These are phyloP conservation scores for Catharanthus roseus DNA, from an alignment of 257 asterid species.

Conservation along the genomic window DNA sequence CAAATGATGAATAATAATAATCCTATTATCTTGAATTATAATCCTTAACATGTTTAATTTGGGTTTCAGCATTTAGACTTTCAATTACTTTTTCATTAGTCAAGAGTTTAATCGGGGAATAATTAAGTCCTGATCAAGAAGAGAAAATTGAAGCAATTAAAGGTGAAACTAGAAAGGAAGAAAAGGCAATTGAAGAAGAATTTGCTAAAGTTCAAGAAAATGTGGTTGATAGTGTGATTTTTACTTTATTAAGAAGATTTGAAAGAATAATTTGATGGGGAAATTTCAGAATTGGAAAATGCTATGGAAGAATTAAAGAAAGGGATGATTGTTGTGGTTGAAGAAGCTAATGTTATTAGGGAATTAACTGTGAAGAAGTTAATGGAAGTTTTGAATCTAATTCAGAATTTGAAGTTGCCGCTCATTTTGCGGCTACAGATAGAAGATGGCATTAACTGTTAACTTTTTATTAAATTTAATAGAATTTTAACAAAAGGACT, in stretches of 20 bases:
- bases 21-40: too few relatives aligned
- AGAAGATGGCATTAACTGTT: too few relatives aligned
- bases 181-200: slow-evolving; percentile 19
- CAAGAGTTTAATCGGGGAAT: neutral
- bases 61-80: slow-evolving; percentile 31
- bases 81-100: slow-evolving; percentile 15
- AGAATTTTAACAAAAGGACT: too few relatives aligned
- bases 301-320: slow-evolving; percentile 14
- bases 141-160: slow-evolving; percentile 7
- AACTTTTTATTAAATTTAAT: too few relatives aligned
- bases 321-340: slow-evolving; percentile 6
- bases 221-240: slow-evolving; percentile 12
- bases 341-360: slow-evolving; percentile 20
- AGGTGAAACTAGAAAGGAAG: slow-evolving; percentile 7
- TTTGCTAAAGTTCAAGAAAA: too few relatives aligned
- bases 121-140: slow-evolving; percentile 9
- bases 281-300: neutral
- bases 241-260: slow-evolving; percentile 7
- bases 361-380: slow-evolving; percentile 17
- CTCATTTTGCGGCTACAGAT: slow-evolving; percentile 22
- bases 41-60: too few relatives aligned
- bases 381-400: slow-evolving; percentile 18
- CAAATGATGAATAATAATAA: too few relatives aligned
- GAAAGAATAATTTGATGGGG: slow-evolving; percentile 12
- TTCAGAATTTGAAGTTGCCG: slow-evolving; percentile 18